phyloP scores from a whole-genome alignment of 75 land plant genomes.

The Sequoiadendron giganteum region DNA sequence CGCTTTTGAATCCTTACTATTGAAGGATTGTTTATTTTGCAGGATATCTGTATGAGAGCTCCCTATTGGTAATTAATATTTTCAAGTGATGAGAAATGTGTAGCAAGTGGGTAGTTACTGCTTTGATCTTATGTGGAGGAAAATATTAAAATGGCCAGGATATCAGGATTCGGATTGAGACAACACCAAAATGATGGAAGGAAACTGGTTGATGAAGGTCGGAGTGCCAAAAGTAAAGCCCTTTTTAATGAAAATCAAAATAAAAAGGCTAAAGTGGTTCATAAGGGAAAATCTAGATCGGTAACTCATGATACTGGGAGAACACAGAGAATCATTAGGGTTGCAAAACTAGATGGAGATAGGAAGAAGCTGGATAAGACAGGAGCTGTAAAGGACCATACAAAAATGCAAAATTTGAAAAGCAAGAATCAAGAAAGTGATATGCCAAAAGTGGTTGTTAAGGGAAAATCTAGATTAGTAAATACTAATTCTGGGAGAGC shows the following conservation, averaged over 20 bases:
- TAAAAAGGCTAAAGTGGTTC: not conserved
- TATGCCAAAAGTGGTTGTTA: not conserved
- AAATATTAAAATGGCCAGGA: not conserved
- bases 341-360: not conserved
- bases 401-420: not conserved
- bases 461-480: not conserved
- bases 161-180: not conserved
- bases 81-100: not conserved
- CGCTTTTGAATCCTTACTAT: not conserved
- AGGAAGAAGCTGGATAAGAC: not conserved
- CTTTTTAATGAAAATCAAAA: not conserved
- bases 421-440: not conserved
- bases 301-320: not conserved
- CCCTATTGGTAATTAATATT: not conserved
- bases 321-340: not conserved
- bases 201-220: not conserved
- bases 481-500: not conserved
- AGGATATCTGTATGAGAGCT: conserved; percentile 2
- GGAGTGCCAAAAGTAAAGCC: not conserved
- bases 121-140: not conserved
- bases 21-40: conserved; percentile 5
- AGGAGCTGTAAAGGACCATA: not conserved
- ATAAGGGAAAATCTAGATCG: not conserved
- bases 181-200: not conserved
- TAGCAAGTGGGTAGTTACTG: not conserved